These are phyloP conservation scores for Tillandsia fasciculata DNA, from an alignment of 176 grass and related monocot genomes.

Conservation along the genomic window DNA sequence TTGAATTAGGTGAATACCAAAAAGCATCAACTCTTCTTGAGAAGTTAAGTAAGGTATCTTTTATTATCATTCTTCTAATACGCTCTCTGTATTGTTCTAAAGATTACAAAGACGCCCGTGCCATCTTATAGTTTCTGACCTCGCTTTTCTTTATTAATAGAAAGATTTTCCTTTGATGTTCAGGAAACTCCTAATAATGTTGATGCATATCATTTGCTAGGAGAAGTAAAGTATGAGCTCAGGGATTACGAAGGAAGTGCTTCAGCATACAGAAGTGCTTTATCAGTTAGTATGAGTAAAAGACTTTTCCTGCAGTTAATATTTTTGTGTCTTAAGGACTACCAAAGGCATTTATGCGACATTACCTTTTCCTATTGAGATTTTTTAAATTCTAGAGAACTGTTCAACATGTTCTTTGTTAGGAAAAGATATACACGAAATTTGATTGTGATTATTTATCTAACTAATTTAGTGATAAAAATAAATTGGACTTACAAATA, in stretches of 20 bases:
- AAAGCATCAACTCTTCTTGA: constrained; percentile 64
- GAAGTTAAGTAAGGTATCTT: constrained; percentile 63
- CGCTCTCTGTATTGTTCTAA: constrained; percentile 2
- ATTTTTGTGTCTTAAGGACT: constrained; percentile 16
- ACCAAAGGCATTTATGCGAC: background rate
- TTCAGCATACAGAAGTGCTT: constrained; percentile 51
- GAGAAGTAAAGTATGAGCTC: constrained; percentile 91
- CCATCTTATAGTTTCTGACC: background rate
- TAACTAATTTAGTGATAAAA: too few species aligned
- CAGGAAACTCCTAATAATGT: constrained; percentile 76
- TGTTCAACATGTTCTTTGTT: too few species aligned
- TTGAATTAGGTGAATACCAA: constrained; percentile 82
- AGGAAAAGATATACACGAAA: too few species aligned
- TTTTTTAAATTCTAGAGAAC: background rate
- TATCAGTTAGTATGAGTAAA: constrained; percentile 45
- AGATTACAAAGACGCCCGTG: background rate
- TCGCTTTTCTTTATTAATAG: constrained; percentile 2
- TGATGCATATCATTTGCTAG: constrained; percentile 77
- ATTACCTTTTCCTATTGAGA: background rate
- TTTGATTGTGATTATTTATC: too few species aligned
- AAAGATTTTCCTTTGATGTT: constrained; percentile 25
- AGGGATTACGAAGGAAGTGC: constrained; percentile 86
- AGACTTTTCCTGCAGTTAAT: constrained; percentile 3
- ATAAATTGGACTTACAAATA: too few species aligned
- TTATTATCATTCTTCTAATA: constrained; percentile 9